Conservation (phyloP, 768 basidiomycete genomes). For the Butyriboletus loyo region DNA sequence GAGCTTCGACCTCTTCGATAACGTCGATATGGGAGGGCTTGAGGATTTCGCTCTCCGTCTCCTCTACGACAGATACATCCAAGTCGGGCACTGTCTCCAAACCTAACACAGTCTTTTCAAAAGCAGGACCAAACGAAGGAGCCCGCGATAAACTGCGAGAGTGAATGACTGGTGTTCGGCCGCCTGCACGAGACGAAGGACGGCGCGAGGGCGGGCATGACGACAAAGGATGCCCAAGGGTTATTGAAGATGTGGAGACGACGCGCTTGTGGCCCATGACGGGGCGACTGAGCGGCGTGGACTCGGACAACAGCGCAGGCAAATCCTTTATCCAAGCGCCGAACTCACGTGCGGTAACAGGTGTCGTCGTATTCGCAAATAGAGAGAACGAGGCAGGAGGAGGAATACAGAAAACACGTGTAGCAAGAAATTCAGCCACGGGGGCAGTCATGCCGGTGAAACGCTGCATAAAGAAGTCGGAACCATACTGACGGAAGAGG, state of each 20-base stretch:
- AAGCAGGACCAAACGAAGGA: conserved; percentile 54
- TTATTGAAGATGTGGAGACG: conserved; percentile 53
- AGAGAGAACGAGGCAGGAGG: conserved; percentile 42
- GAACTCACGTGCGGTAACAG: conserved; percentile 76
- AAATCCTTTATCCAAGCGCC: conserved; percentile 83
- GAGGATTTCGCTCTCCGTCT: conserved; percentile 36
- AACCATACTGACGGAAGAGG: conserved; percentile 72
- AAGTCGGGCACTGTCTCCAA: conserved; percentile 50
- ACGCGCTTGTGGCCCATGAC: conserved; percentile 49
- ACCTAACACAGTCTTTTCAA: conserved; percentile 43
- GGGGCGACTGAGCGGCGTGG: conserved; percentile 28
- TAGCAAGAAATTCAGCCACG: conserved; percentile 86
- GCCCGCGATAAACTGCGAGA: conserved; percentile 61
- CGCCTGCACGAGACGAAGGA: conserved; percentile 64
- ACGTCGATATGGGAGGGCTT: conserved; percentile 26
- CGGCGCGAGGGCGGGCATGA: conserved; percentile 66
- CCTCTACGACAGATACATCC: conserved; percentile 39
- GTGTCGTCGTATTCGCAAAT: conserved; percentile 24
- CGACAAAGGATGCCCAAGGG: conserved; percentile 62
- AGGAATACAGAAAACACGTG: conserved; percentile 79
- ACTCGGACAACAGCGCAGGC: conserved; percentile 63
- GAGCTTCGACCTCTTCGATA: conserved; percentile 37
- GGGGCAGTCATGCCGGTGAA: conserved; percentile 86
- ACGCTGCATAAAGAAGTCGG: conserved; percentile 83
- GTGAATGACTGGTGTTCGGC: conserved; percentile 51